Conservation (phyloP, 2,329 filamentous ascomycete genomes). For the Diaporthe citriasiana region DNA sequence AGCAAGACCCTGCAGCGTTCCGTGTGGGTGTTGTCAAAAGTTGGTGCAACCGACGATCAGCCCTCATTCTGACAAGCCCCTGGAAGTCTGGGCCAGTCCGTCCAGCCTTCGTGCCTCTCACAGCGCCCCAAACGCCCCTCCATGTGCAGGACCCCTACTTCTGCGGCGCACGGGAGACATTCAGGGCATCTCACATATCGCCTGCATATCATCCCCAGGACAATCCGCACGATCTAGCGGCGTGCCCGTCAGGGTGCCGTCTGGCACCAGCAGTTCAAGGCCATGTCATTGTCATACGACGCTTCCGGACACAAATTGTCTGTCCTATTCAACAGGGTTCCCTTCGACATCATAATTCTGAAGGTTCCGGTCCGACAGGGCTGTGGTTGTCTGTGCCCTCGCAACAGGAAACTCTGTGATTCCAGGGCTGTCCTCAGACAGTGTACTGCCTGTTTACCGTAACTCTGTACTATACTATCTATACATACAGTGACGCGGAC, state of each 20-base stretch:
- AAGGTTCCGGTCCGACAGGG: neutral
- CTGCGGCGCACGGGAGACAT: conserved; percentile 22
- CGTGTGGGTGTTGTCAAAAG: conserved; percentile 18
- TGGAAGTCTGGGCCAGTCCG: conserved; percentile 10
- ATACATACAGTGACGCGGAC: conserved; percentile 5
- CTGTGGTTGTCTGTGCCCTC: conserved; percentile 4
- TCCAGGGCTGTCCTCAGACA: conserved; percentile 18
- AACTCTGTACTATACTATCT: neutral
- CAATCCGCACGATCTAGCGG: conserved; percentile 5
- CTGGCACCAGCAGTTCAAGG: conserved; percentile 11
- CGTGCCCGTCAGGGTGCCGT: neutral
- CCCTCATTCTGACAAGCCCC: conserved; percentile 12
- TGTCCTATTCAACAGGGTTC: neutral
- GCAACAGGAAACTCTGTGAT: neutral
- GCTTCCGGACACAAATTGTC: neutral
- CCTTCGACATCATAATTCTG: neutral
- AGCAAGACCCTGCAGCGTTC: neutral
- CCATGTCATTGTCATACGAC: conserved; percentile 40
- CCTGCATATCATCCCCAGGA: conserved; percentile 25
- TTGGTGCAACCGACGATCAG: conserved; percentile 27
- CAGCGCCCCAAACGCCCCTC: neutral
- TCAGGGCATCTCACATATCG: conserved; percentile 27
- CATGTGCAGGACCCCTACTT: conserved; percentile 30
- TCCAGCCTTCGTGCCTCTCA: neutral
- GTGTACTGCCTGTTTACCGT: neutral